A percentile compares a stretch with the other conserved stretches of the same genome.
phyloP scores from a whole-genome alignment of 768 basidiomycete genomes.

The Hortiboletus flavorubellus region DNA sequence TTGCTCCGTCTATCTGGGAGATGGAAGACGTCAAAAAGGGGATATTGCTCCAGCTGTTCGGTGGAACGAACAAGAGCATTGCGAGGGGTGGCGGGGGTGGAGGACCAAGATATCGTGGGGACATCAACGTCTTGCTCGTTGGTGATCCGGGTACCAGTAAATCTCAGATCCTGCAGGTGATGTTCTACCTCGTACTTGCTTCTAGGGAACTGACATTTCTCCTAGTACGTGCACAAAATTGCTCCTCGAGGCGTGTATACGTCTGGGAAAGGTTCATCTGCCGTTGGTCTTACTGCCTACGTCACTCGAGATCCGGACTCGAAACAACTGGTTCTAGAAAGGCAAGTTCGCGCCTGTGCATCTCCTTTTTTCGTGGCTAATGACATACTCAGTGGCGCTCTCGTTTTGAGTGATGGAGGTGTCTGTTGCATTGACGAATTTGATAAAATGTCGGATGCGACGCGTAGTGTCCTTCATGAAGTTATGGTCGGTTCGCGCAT shows the following conservation, averaged over 20 bases:
- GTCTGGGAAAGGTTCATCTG: conserved; percentile 96
- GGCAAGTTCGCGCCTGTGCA: conserved; percentile 43
- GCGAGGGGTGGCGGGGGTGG: conserved; percentile 91
- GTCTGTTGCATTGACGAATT: conserved; percentile 99
- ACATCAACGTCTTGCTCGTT: conserved; percentile 96
- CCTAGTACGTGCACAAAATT: conserved; percentile 96
- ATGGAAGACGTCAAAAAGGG: conserved; percentile 99
- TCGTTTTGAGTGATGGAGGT: conserved; percentile 93
- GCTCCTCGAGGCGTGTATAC: conserved; percentile 97
- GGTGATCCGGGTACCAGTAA: conserved; percentile 98
- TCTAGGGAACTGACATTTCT: not conserved
- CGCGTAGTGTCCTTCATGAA: conserved; percentile 97
- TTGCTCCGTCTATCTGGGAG: conserved; percentile 96
- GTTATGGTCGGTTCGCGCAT: conserved; percentile 70
- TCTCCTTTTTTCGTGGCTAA: conserved; percentile 2
- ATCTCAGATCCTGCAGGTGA: conserved; percentile 88
- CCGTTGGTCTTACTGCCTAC: conserved; percentile 97
- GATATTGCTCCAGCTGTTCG: conserved; percentile 92
- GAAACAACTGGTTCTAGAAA: conserved; percentile 96
- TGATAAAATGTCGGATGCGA: conserved; percentile 98
- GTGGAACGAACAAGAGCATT: conserved; percentile 96
- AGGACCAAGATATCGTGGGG: conserved; percentile 94
- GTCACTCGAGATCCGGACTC: conserved; percentile 98
- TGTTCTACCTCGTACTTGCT: conserved; percentile 10
- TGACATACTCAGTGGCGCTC: conserved; percentile 64